Evolutionary conservation across 2,329 filamentous ascomycete genomes (phyloP).

Genomic region (Fusarium paranaense): DNA sequence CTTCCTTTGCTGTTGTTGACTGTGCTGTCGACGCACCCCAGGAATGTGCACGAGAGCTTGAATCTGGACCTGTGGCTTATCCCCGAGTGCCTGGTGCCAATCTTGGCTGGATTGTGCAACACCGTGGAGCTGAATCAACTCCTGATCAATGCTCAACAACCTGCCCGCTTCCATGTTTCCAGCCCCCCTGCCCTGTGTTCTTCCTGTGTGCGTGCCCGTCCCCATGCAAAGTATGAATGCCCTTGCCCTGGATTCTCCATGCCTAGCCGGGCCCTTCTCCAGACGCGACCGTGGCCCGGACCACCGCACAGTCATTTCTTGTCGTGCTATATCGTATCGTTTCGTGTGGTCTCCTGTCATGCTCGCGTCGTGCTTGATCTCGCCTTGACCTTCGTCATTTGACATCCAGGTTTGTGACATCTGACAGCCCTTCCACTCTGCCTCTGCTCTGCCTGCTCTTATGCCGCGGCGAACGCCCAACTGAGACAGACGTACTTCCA

Average conservation of each 20-base stretch:
- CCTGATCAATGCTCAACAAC: background rate
- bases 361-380: slow-evolving; percentile 17
- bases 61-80: slow-evolving; percentile 27
- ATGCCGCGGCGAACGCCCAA: slow-evolving; percentile 31
- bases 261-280: slow-evolving; percentile 30
- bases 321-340: slow-evolving; percentile 14
- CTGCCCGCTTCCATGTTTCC: slow-evolving; percentile 24
- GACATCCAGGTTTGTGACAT: slow-evolving; percentile 28
- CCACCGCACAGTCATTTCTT: slow-evolving; percentile 26
- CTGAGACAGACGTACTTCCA: slow-evolving; percentile 31
- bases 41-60: slow-evolving; percentile 30
- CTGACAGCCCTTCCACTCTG: slow-evolving; percentile 23
- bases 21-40: slow-evolving; percentile 26
- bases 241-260: slow-evolving; percentile 15
- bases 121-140: background rate
- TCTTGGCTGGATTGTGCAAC: slow-evolving; percentile 5
- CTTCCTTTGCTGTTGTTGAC: background rate
- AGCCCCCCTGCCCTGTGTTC: slow-evolving; percentile 9
- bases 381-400: slow-evolving; percentile 16
- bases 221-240: slow-evolving; percentile 7
- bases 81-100: slow-evolving; percentile 13
- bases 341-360: slow-evolving; percentile 24
- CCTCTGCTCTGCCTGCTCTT: background rate
- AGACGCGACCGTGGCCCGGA: slow-evolving; percentile 30
- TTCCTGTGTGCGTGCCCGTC: slow-evolving; percentile 14